Base-by-base conservation (phyloP, 805 yeast species). In the Candida stauntonica region DNA sequence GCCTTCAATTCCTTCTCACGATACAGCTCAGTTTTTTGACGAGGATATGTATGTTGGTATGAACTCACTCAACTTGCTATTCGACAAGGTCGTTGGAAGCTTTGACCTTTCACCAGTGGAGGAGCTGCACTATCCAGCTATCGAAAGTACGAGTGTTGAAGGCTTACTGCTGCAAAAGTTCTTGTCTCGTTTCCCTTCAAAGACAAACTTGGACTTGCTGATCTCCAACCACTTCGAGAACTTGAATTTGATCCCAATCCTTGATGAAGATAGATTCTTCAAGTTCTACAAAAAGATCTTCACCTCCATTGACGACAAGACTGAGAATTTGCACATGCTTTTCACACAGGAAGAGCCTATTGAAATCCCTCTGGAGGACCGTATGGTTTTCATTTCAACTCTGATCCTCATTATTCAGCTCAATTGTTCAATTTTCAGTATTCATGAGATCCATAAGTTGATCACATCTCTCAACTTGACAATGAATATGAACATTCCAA, bases 331-430 rank as follows among this genome's bases (percentile, higher is more conserved):
- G 31, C 12, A 9, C 7, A 20, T 28, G 1, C n/a, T 47, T 17
- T 27, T 46, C 27, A 28, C 35, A 3, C 34, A 38, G 15, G 19
- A 9, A 2, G 36, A 26, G 4, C 37, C 43, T 11, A 17, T 15
- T 4, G 23, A 15, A 3, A 38, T 36, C 26, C 20, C 39, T 17
- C 35, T 31, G 11, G 72, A 56, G 69, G 74, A 47, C 13, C 33
- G 41, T 28, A 16, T 46, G 24, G 37, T 42, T 9, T 47, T 47
- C 20, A 41, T 47, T 5, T 24, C 42, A 9, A 37, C 35, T 2
- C 64, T 79, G 42, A 72, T 79, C 63, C 62, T 76, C 3, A 51
- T 55, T 11, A 53, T 54, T 20, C 59, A 55, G 28, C 39, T 55
- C 21, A 54, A 54, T 36, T 50, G 57, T 26, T 54, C 58, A 3